These are phyloP conservation scores for Eremothecium sinecaudum DNA, from an alignment of 1,139 yeast species.

Conservation along the genomic window DNA sequence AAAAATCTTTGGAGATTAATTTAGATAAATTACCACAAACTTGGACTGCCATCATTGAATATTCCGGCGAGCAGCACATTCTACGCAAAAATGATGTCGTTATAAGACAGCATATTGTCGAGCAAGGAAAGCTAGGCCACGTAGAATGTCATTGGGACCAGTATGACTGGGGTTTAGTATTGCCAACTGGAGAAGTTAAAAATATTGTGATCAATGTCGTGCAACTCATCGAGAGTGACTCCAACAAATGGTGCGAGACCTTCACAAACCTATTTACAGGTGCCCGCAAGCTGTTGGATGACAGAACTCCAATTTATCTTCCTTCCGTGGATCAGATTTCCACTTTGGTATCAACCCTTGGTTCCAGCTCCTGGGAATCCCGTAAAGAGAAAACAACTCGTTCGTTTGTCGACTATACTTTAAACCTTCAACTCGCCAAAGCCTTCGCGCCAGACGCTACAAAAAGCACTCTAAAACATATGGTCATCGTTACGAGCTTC, in stretches of 20 bases:
- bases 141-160: constrained; percentile 4
- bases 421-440: constrained; percentile 15
- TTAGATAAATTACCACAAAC: constrained; percentile 2
- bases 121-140: neutral
- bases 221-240: constrained; percentile 6
- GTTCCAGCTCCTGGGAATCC: constrained; percentile 8
- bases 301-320: constrained; percentile 4
- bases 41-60: constrained; percentile 3
- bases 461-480: constrained; percentile 9
- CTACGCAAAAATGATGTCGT: constrained; percentile 3
- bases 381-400: constrained; percentile 8
- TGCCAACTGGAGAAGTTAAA: constrained; percentile 1
- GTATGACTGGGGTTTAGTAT: constrained; percentile 2
- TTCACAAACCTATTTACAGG: constrained; percentile 5
- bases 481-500: constrained; percentile 26
- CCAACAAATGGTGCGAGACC: constrained; percentile 6
- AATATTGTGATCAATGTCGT: constrained; percentile 3
- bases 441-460: constrained; percentile 11
- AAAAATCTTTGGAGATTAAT: neutral
- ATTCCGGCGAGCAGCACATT: constrained; percentile 1
- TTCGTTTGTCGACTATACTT: constrained; percentile 17
- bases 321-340: constrained; percentile 6
- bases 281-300: constrained; percentile 3
- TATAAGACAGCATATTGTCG: constrained; percentile 1
- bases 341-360: constrained; percentile 10